Evolutionary conservation across 768 basidiomycete genomes (phyloP).

Genomic region (Boletus eberwhitei): DNA sequence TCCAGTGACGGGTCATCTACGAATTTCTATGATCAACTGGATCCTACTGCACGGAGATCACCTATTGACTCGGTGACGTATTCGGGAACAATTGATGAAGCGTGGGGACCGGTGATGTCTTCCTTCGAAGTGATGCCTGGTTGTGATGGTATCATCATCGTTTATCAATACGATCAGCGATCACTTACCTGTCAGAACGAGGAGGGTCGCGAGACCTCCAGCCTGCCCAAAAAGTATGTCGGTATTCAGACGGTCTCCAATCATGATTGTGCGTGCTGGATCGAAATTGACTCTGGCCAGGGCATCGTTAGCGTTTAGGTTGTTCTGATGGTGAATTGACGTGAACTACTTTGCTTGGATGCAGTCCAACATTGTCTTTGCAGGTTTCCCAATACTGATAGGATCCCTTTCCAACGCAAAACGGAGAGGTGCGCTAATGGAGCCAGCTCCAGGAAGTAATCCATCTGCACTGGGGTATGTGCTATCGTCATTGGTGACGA

Average conservation of each 20-base stretch:
- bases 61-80: slow-evolving; percentile 80
- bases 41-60: slow-evolving; percentile 55
- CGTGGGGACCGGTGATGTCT: slow-evolving; percentile 67
- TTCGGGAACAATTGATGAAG: slow-evolving; percentile 73
- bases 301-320: slow-evolving; percentile 7
- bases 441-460: slow-evolving; percentile 81
- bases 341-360: slow-evolving; percentile 68
- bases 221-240: slow-evolving; percentile 92
- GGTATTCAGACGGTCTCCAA: slow-evolving; percentile 93
- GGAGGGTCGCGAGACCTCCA: slow-evolving; percentile 81
- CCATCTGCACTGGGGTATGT: slow-evolving; percentile 78
- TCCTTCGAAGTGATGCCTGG: slow-evolving; percentile 74
- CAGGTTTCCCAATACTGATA: slow-evolving; percentile 86
- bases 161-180: not conserved
- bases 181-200: slow-evolving; percentile 83
- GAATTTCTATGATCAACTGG: slow-evolving; percentile 14
- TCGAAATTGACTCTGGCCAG: slow-evolving; percentile 74
- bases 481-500: slow-evolving; percentile 90
- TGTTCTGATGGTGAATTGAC: not conserved
- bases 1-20: slow-evolving; percentile 1
- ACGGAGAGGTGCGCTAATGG: slow-evolving; percentile 78
- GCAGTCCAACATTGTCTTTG: slow-evolving; percentile 87
- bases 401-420: slow-evolving; percentile 70
- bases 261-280: slow-evolving; percentile 85
- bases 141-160: not conserved